Conservation (phyloP, 2,329 filamentous ascomycete genomes). For the Fusarium luffae region DNA sequence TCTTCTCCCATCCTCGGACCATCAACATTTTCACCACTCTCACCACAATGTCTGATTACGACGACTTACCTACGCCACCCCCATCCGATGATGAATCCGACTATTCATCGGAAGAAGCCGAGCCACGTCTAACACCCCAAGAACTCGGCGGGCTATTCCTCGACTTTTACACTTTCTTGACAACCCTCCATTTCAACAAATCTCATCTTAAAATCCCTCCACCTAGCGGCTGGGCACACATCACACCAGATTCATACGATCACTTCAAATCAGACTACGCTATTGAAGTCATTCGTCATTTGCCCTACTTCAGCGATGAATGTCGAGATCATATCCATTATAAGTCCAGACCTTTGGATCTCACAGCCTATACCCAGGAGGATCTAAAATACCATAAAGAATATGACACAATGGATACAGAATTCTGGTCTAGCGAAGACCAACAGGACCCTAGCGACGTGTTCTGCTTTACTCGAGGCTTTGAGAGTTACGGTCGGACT, state of each 20-base stretch:
- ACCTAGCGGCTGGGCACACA: not conserved
- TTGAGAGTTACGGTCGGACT: not conserved
- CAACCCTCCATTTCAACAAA: not conserved
- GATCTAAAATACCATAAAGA: not conserved
- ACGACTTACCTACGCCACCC: not conserved
- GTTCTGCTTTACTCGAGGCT: not conserved
- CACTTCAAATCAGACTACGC: not conserved
- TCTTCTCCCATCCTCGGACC: not conserved
- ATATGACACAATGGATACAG: accelerated
- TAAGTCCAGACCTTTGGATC: not conserved
- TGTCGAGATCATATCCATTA: not conserved
- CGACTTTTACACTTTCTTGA: not conserved
- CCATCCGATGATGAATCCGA: not conserved
- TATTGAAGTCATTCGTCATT: not conserved
- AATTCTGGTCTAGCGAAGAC: not conserved
- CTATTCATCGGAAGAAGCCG: not conserved
- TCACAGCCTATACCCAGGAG: not conserved
- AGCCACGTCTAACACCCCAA: not conserved
- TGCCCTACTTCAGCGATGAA: not conserved
- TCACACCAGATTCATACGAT: not conserved
- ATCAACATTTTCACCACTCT: not conserved
- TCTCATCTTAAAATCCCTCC: not conserved
- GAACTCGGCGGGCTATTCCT: not conserved
- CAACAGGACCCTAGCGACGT: not conserved
- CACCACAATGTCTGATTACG: not conserved